Evolutionary conservation across 495 filamentous ascomycete species (phyloP), one percentile per base, ranked within the genome.

Genomic region (Filosporella fistucella): DNA sequence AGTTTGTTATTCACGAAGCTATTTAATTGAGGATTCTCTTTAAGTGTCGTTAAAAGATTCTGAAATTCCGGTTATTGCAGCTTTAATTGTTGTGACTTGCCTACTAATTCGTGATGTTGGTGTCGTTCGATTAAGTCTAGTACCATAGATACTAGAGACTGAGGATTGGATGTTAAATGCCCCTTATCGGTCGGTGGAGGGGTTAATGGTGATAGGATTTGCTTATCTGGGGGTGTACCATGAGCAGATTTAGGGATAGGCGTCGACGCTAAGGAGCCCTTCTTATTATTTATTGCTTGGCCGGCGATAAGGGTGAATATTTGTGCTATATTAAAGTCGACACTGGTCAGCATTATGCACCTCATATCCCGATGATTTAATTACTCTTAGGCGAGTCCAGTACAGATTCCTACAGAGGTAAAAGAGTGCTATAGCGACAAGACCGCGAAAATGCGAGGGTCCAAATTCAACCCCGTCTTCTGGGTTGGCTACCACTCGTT

Each of bases 131-230:
- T n/a, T 45, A 45, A 32, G 25, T 45, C 24, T 17, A 45, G 42
- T 16, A 32, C 42, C 42, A 28, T 28, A 32, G 42, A 45, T 13
- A 45, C 42, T 45, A 16, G 42, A 17, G 42, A 45, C 42, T 35
- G 25, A 32, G 42, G 42, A 32, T 45, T 45, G 42, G 25, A 22
- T 45, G 42, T 45, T 45, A 28, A 32, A 8, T 3, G 49, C 45
- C 29, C 48, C 49, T 43, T 25, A 54, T 53, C 39, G 29, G 39
- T 54, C 44, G 30, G 37, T 54, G 20, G 51, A 48, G 51, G 45
- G 48, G 18, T 54, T 28, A 54, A 45, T 44, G 51, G 51, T 49
- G 38, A 51, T 51, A 29, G 36, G 45, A 54, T 54, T 45, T 54
- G 37, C 45, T 45, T 45, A 49, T 49, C 51, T 26, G 28, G 45